These are phyloP conservation scores for Mycena amicta DNA, from an alignment of 768 basidiomycete species.

Conservation along the genomic window DNA sequence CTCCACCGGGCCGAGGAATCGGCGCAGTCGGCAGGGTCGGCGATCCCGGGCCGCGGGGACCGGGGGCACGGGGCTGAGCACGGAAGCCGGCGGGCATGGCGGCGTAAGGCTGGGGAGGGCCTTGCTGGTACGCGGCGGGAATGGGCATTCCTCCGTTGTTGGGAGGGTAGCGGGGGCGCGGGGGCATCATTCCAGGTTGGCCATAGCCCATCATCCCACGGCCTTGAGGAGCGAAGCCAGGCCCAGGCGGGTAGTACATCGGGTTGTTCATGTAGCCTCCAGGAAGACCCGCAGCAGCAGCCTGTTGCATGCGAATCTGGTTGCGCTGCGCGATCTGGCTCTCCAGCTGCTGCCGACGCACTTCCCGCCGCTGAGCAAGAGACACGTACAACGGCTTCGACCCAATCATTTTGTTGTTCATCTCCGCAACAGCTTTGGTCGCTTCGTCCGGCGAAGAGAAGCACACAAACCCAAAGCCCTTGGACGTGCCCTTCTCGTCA, in stretches of 20 bases:
- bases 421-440: conserved; percentile 98
- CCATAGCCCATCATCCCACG: conserved; percentile 81
- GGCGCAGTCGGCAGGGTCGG: conserved; percentile 65
- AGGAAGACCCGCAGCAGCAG: conserved; percentile 83
- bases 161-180: conserved; percentile 83
- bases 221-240: conserved; percentile 80
- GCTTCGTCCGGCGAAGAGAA: conserved; percentile 98
- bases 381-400: conserved; percentile 98
- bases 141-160: conserved; percentile 76
- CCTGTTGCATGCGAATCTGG: conserved; percentile 96
- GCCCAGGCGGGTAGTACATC: conserved; percentile 85
- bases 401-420: conserved; percentile 99
- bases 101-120: conserved; percentile 73
- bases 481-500: conserved; percentile 90
- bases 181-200: conserved; percentile 85
- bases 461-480: conserved; percentile 99
- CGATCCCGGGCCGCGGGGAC: conserved; percentile 69
- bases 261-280: conserved; percentile 83
- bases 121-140: conserved; percentile 70
- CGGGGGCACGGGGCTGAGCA: conserved; percentile 58
- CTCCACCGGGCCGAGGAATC: conserved; percentile 66
- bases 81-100: conserved; percentile 61
- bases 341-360: conserved; percentile 97
- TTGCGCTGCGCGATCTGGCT: conserved; percentile 98
- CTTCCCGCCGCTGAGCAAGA: conserved; percentile 96